Base-by-base conservation (phyloP, 1,284 basidiomycete genomes). In the Xanthoconium separans region DNA sequence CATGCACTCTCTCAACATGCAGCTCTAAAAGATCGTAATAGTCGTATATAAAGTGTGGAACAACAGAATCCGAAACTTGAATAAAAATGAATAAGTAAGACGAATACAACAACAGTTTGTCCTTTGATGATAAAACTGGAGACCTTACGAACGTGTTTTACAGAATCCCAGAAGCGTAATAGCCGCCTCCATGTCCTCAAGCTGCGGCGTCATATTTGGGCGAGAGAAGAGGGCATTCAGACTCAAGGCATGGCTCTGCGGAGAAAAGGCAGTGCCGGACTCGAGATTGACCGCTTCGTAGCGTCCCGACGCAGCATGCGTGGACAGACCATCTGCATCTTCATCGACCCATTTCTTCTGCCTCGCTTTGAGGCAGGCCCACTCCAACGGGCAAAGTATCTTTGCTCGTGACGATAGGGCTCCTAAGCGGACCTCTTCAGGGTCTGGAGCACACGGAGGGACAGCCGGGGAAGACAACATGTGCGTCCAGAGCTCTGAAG, bases 341-440 rank as follows among this genome's bases (percentile, higher is more conserved):
- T 66, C 67, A 61, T 67, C 68, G 5, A 15, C 56, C 59, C 71
- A 65, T n/a, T 60, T 70, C 34, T 60, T 65, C 37, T 68, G 69
- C 51, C 77, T 66, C 41, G 73, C 77, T 41, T 72, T 75, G 36
- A 77, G 74, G 56, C 77, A 78, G 6, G 77, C 77, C 74, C 75
- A 79, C 54, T 79, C 77, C 48, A 78, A 56, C 11, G 77, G 76
- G n/a, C 64, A 69, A 20, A 68, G 58, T 13, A 60, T 63, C 58
- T 65, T 75, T n/a, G 68, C 57, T 20, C 56, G 62, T 8, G 68
- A 58, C 5, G 73, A 66, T 15, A 73, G 58, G 12, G 58, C 63
- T 2, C 69, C 58, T 8, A 74, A 53, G 40, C 68, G 68, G 33
- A 66, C 58, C 29, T 61, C 65, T 24, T 73, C 71, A 3, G 60